Conservation (phyloP, 495 filamentous ascomycete species). For the Apiosordaria backusii region DNA sequence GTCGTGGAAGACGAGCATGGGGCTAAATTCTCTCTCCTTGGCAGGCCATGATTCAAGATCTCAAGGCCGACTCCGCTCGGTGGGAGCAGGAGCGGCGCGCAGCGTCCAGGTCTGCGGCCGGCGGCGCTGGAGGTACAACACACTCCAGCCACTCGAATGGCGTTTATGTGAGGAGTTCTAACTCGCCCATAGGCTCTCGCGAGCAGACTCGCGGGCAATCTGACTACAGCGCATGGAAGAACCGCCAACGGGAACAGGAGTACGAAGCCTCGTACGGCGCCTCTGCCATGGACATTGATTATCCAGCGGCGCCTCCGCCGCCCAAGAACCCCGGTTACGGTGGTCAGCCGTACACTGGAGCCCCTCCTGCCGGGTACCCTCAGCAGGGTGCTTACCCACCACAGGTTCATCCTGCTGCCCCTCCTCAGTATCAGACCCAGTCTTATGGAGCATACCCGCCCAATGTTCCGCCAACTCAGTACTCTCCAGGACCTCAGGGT, state of each 20-base stretch:
- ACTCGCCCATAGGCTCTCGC: constrained; percentile 50
- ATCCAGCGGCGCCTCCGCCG: constrained; percentile 11
- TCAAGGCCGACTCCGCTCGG: constrained; percentile 75
- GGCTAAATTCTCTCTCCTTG: background rate
- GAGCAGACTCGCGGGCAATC: constrained; percentile 27
- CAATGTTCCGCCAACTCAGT: constrained; percentile 25
- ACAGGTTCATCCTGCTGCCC: constrained; percentile 16
- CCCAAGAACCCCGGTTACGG: constrained; percentile 15
- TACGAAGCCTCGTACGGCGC: constrained; percentile 20
- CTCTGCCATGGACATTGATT: constrained; percentile 33
- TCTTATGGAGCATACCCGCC: constrained; percentile 21
- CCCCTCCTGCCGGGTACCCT: constrained; percentile 18
- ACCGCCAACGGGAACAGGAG: constrained; percentile 24
- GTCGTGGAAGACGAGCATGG: background rate
- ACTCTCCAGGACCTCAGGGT: constrained; percentile 29
- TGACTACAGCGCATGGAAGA: constrained; percentile 35
- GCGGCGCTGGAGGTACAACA: constrained; percentile 54
- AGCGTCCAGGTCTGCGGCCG: constrained; percentile 38
- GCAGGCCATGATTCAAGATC: constrained; percentile 84
- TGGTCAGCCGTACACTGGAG: constrained; percentile 21
- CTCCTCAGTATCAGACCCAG: constrained; percentile 21
- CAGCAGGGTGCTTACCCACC: constrained; percentile 24
- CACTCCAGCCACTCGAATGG: constrained; percentile 51
- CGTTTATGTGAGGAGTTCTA: constrained; percentile 53
- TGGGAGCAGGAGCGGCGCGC: constrained; percentile 72